Base-by-base conservation (phyloP, 495 filamentous ascomycete genomes). In the Articulospora tetracladia region DNA sequence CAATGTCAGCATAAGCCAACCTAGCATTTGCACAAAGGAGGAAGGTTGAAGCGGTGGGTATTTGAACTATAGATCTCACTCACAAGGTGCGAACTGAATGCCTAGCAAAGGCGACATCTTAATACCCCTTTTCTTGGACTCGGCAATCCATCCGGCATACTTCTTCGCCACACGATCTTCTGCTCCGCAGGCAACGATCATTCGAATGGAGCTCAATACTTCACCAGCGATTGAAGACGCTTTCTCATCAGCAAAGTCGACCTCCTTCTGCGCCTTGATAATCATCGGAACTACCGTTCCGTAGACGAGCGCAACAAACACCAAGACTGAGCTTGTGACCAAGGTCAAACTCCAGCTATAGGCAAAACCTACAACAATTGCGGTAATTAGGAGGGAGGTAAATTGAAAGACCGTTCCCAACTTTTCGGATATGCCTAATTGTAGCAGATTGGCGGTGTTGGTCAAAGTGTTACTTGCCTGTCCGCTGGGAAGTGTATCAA, bases 391-490 rank as follows among this genome's bases (percentile, higher is more conserved):
- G 44, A 82, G 74, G 0, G 83, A 70, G n/a, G 76, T 52, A 24
- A 73, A 81, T 66, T 86, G 82, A 22, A 86, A 68, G 11, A 83
- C 71, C 13, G 71, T 69, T 1, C 74, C 77, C 4, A 87, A 72
- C 59, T 83, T 84, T 60, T 87, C 84, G 0, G 86, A 88, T 39
- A 91, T 83, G 30, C 86, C 86, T 28, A 82, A 70, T 60, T 91
- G 86, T 30, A 91, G 71, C 0, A 79, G 76, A 60, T 88, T 89
- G 27, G 84, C 82, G 1, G 81, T 80, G 2, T 79, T 77, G 6
- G 86, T 87, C 63, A 89, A 85, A 34, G 83, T 81, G 23, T 81
- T 81, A 13, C 80, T 80, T 17, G 80, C 73, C 70, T 79, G 73
- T 32, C 80, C 72, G 48, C 75, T 72, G 24, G 83, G 78, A 61